These are phyloP conservation scores for Trichoderma koningiopsis DNA, from an alignment of 2,329 filamentous ascomycete species.

Conservation along the genomic window DNA sequence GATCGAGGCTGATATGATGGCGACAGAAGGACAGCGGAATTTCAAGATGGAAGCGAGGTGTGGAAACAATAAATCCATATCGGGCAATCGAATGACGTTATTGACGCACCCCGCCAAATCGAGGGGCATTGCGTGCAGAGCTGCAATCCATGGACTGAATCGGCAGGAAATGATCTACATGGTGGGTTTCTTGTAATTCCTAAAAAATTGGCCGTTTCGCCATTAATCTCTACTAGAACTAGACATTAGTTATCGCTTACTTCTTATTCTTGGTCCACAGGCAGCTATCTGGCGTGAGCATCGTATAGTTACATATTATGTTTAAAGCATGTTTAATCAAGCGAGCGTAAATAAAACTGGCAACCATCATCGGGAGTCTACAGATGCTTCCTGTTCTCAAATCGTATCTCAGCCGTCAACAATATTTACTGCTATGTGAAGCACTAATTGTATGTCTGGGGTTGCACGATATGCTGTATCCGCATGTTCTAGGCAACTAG, in stretches of 20 bases:
- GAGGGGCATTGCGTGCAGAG: not conserved
- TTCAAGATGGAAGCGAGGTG: not conserved
- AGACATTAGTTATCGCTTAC: not conserved
- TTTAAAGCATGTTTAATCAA: not conserved
- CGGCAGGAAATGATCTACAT: not conserved
- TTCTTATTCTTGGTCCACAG: not conserved
- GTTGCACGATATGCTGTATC: not conserved
- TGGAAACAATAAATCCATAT: not conserved
- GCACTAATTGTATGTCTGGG: not conserved
- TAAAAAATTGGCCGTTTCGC: not conserved
- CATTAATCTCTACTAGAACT: not conserved
- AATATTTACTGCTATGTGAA: not conserved
- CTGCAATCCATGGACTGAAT: not conserved
- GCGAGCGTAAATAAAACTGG: not conserved
- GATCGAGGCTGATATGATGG: too few species aligned
- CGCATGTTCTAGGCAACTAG: not conserved
- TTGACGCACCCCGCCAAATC: not conserved
- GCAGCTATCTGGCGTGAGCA: not conserved
- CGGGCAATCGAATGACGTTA: conserved; percentile 12
- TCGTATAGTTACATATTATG: too few species aligned
- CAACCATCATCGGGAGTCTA: not conserved
- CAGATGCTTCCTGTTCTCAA: not conserved
- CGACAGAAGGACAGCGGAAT: too few species aligned
- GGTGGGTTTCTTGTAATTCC: not conserved
- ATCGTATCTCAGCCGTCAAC: not conserved